Conservation (phyloP, 1,284 basidiomycete genomes). For the Rhizopogon parksii region DNA sequence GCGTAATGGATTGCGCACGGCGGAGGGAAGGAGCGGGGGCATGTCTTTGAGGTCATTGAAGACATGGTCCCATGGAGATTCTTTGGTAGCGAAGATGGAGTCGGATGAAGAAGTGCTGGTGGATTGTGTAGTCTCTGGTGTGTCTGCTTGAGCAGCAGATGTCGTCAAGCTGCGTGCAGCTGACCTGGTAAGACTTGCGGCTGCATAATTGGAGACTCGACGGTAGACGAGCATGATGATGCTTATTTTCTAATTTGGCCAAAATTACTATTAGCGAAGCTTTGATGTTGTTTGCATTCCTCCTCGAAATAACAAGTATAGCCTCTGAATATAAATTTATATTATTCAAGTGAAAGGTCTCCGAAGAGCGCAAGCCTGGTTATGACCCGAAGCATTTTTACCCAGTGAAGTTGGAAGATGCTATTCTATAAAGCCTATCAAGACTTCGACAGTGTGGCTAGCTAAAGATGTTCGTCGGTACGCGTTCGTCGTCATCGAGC, state of each 20-base stretch:
- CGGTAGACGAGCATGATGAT: conserved; percentile 17
- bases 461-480: background rate
- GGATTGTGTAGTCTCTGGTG: background rate
- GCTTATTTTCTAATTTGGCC: background rate
- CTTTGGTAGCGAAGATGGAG: conserved; percentile 32
- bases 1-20: conserved; percentile 18
- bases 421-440: background rate
- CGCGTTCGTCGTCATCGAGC: background rate
- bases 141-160: background rate
- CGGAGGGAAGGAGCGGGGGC: conserved; percentile 18
- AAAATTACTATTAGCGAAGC: background rate
- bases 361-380: background rate
- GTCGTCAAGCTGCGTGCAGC: conserved; percentile 3
- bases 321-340: background rate
- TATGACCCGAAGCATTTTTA: background rate
- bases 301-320: background rate
- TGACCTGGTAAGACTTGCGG: conserved; percentile 3
- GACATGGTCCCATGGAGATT: conserved; percentile 51
- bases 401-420: background rate
- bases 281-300: background rate
- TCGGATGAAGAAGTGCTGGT: conserved; percentile 11
- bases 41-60: conserved; percentile 38
- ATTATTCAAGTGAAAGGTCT: background rate
- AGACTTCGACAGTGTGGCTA: background rate
- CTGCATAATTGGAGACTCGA: conserved; percentile 5